Percentiles rank a stretch among this genome's conserved stretches.
These are phyloP conservation scores for Calonectria fujianensis DNA, from an alignment of 2,329 filamentous ascomycete species.

Conservation along the genomic window DNA sequence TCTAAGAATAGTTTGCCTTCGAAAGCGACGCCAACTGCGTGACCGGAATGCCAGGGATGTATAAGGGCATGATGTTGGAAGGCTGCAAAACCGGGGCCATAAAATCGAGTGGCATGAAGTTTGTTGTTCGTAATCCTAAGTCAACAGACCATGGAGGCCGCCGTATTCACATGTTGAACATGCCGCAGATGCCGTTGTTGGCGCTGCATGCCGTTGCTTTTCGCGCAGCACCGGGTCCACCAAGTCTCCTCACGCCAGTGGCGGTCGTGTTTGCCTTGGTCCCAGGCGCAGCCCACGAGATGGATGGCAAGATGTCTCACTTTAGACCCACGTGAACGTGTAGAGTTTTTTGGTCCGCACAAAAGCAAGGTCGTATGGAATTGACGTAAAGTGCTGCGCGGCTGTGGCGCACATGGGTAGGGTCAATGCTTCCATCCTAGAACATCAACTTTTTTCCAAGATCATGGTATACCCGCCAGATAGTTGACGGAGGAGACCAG, in stretches of 20 bases:
- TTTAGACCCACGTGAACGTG: constrained; percentile 47
- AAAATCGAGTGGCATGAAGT: constrained; percentile 22
- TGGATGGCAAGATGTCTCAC: constrained; percentile 54
- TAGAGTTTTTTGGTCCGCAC: constrained; percentile 33
- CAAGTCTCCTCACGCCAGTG: constrained; percentile 38
- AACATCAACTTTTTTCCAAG: neutral
- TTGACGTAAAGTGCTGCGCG: constrained; percentile 18
- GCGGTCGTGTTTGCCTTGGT: constrained; percentile 26
- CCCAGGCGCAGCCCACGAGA: constrained; percentile 51
- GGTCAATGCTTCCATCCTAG: constrained; percentile 9
- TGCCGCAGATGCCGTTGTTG: constrained; percentile 26
- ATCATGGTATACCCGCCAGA: neutral
- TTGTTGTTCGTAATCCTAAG: constrained; percentile 17
- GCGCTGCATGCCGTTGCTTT: constrained; percentile 27
- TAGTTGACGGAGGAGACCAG: neutral
- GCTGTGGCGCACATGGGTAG: constrained; percentile 33
- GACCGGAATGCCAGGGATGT: constrained; percentile 44
- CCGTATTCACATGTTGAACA: constrained; percentile 32
- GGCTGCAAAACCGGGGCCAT: constrained; percentile 15
- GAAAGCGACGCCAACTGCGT: constrained; percentile 10
- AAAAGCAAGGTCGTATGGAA: constrained; percentile 4
- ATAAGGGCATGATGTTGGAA: constrained; percentile 11
- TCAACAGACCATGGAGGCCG: constrained; percentile 37
- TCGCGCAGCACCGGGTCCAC: constrained; percentile 34
- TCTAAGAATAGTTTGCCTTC: constrained; percentile 52